Evolutionary conservation across 169 alveolate species (phyloP).

Genomic region (Prorocentrum cordatum): DNA sequence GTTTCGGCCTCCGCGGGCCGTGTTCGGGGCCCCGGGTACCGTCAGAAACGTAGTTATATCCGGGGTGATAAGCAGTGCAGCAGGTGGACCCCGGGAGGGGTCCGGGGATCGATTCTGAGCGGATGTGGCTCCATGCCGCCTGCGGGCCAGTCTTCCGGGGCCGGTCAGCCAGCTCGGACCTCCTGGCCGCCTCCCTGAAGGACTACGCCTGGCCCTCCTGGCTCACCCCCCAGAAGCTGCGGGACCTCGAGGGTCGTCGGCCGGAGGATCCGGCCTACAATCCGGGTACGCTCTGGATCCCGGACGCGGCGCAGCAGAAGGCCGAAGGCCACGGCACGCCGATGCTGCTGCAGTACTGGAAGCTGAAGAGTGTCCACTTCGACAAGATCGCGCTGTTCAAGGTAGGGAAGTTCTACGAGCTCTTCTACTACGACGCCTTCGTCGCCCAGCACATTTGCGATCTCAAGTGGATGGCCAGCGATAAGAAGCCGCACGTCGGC

Average conservation of each 20-base stretch:
- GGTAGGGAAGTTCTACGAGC: conserved; percentile 92
- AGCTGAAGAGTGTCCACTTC: conserved; percentile 86
- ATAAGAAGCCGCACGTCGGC: conserved; percentile 95
- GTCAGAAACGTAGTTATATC: too few species aligned
- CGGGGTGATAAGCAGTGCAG: too few species aligned
- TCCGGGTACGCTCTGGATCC: conserved; percentile 22
- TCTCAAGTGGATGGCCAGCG: conserved; percentile 97
- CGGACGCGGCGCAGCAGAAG: conserved; percentile 6
- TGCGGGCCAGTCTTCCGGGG: too few species aligned
- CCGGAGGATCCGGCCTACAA: conserved; percentile 46
- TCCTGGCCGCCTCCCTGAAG: not conserved
- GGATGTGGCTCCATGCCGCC: too few species aligned
- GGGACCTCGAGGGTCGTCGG: not conserved
- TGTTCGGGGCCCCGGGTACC: too few species aligned
- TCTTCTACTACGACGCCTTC: conserved; percentile 92
- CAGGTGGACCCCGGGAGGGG: too few species aligned
- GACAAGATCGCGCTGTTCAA: conserved; percentile 94
- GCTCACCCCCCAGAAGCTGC: conserved; percentile 19
- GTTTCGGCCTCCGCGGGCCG: too few species aligned
- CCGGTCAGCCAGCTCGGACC: too few species aligned
- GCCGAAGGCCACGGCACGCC: conserved; percentile 74
- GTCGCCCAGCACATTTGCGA: conserved; percentile 89
- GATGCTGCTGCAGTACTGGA: conserved; percentile 91
- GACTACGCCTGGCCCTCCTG: conserved; percentile 31
- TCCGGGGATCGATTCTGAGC: too few species aligned